Conservation (phyloP, 768 basidiomycete genomes). For the Suillus fuscotomentosus region DNA sequence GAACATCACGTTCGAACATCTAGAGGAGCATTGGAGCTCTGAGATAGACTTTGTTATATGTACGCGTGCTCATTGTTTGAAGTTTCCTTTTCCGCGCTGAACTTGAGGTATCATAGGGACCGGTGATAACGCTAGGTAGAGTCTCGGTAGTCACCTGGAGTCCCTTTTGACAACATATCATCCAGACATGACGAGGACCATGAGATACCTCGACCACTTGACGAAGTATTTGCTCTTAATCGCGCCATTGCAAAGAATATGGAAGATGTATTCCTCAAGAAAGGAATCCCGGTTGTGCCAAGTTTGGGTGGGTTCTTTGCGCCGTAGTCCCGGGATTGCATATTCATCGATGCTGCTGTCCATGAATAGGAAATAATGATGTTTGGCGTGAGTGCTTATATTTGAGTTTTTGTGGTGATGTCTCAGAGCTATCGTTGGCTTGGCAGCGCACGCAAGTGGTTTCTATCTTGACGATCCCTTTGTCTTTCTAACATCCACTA, state of each 20-base stretch:
- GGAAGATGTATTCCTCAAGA: constrained; percentile 65
- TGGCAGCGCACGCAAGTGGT: constrained; percentile 54
- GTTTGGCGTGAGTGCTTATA: constrained; percentile 68
- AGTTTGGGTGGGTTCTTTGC: constrained; percentile 56
- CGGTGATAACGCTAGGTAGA: constrained; percentile 70
- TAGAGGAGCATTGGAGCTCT: constrained; percentile 76
- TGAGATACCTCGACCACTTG: constrained; percentile 72
- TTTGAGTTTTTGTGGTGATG: constrained; percentile 1
- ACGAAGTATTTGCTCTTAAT: constrained; percentile 80
- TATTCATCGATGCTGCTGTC: not conserved
- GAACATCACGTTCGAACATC: constrained; percentile 77
- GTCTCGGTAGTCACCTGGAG: no score
- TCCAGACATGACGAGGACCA: constrained; percentile 83
- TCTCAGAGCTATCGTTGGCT: not conserved
- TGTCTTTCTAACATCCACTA: constrained; percentile 8
- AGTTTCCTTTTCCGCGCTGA: constrained; percentile 1
- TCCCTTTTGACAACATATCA: not conserved
- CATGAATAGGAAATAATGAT: constrained; percentile 78
- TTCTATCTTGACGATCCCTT: constrained; percentile 6
- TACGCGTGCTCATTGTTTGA: constrained; percentile 31
- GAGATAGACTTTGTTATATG: constrained; percentile 92
- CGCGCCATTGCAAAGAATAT: constrained; percentile 64
- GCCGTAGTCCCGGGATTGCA: not conserved
- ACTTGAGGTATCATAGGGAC: constrained; percentile 49
- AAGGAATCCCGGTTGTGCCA: constrained; percentile 77